Evolutionary conservation across 345 rosid genomes (phyloP).

Genomic region (Theobroma cacao): DNA sequence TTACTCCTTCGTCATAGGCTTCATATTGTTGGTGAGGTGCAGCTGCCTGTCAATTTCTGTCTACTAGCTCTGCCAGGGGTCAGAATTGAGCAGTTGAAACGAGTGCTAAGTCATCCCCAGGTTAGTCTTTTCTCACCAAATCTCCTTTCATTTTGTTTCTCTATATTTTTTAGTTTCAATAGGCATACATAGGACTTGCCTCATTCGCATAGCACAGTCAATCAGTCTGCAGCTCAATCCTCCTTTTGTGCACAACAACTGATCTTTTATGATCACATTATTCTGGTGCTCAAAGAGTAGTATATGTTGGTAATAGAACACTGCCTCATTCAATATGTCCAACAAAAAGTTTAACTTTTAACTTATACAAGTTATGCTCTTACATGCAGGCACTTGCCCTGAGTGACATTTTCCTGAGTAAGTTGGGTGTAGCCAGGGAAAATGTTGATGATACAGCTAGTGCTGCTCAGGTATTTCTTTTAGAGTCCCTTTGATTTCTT

Average conservation of each 20-base stretch:
- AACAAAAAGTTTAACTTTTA: background rate
- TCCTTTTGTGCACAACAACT: background rate
- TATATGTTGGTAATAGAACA: background rate
- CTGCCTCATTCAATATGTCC: background rate
- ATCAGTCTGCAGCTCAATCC: background rate
- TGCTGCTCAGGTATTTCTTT: constrained; percentile 50
- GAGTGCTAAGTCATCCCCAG: constrained; percentile 64
- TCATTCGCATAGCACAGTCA: background rate
- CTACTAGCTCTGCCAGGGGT: constrained; percentile 55
- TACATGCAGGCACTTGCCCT: constrained; percentile 44
- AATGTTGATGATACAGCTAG: constrained; percentile 44
- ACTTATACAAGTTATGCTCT: background rate
- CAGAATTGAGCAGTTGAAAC: constrained; percentile 43
- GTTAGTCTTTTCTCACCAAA: constrained; percentile 19
- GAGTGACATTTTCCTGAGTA: constrained; percentile 37
- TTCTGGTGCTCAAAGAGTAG: background rate
- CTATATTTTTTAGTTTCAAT: background rate
- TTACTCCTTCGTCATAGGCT: constrained; percentile 63
- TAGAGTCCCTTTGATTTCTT: background rate
- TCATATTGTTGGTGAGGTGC: constrained; percentile 60
- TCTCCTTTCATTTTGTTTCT: background rate
- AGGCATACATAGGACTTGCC: background rate
- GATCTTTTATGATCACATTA: background rate
- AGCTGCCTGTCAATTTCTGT: constrained; percentile 44
- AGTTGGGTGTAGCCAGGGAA: constrained; percentile 43